Evolutionary conservation across 2,329 filamentous ascomycete species (phyloP).

Genomic region (Juglanconis oblonga): DNA sequence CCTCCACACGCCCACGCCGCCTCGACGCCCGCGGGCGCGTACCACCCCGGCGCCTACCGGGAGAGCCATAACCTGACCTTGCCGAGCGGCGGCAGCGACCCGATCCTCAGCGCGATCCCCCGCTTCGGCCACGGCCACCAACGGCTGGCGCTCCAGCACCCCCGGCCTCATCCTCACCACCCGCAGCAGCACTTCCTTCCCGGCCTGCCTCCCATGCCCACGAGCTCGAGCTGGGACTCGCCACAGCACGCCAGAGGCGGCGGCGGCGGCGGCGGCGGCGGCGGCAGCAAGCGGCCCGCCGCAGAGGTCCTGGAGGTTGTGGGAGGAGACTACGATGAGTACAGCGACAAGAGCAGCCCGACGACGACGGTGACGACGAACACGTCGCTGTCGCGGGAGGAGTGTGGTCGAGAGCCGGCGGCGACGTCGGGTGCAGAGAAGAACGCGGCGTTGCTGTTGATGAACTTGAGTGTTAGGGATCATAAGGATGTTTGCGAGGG

Average conservation of each 20-base stretch:
- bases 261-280: too few species aligned
- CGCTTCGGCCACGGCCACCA: slow-evolving; percentile 26
- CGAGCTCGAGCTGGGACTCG: neutral
- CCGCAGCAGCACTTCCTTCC: neutral
- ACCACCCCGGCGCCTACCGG: slow-evolving; percentile 17
- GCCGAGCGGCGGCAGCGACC: slow-evolving; percentile 29
- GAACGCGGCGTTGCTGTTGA: slow-evolving; percentile 44
- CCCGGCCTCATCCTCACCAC: slow-evolving; percentile 8
- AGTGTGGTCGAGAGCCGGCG: slow-evolving; percentile 17
- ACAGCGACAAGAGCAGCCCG: slow-evolving; percentile 21
- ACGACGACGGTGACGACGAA: slow-evolving; percentile 12
- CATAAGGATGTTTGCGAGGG: slow-evolving; percentile 12
- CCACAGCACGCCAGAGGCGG: neutral
- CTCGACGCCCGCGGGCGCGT: slow-evolving; percentile 8
- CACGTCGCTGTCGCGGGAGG: slow-evolving; percentile 4
- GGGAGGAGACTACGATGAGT: slow-evolving; percentile 23
- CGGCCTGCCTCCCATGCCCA: slow-evolving; percentile 5
- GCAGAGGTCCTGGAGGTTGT: slow-evolving; percentile 20
- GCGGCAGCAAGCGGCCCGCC: slow-evolving; percentile 18
- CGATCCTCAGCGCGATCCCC: slow-evolving; percentile 44
- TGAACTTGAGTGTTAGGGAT: slow-evolving; percentile 45
- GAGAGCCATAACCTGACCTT: slow-evolving; percentile 8
- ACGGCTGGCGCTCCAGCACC: slow-evolving; percentile 12
- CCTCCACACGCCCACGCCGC: slow-evolving; percentile 7
- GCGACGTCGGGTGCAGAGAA: slow-evolving; percentile 34